Percentiles rank a stretch among this genome's conserved stretches.
These are phyloP conservation scores for Colletotrichum tamarilloi DNA, from an alignment of 2,329 filamentous ascomycete genomes.

Conservation along the genomic window DNA sequence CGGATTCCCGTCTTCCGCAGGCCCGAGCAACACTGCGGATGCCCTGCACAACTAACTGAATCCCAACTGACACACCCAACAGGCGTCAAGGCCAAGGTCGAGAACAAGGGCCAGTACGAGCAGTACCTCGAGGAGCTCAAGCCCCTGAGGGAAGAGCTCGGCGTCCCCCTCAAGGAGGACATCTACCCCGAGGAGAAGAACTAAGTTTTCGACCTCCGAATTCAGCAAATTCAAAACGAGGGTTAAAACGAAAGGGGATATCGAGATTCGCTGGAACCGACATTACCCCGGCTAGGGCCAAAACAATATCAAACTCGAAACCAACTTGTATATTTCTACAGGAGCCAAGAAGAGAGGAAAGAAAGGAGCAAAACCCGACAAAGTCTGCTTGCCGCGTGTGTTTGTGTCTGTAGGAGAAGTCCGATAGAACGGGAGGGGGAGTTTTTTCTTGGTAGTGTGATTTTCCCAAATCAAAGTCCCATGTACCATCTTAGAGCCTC, in stretches of 20 bases:
- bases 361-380: constrained; percentile 16
- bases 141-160: constrained; percentile 91
- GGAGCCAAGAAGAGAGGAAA: constrained; percentile 23
- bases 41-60: background rate
- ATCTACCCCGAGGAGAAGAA: constrained; percentile 79
- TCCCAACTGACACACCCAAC: constrained; percentile 13
- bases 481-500: constrained; percentile 26
- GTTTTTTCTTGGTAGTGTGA: constrained; percentile 29
- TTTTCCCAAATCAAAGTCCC: constrained; percentile 31
- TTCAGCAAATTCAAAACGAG: background rate
- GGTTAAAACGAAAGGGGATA: background rate
- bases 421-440: constrained; percentile 30
- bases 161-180: constrained; percentile 90
- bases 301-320: background rate
- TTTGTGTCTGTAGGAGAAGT: constrained; percentile 19
- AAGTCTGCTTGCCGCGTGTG: constrained; percentile 20
- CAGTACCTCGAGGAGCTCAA: constrained; percentile 96
- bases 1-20: background rate
- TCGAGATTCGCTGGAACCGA: background rate
- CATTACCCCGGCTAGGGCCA: constrained; percentile 9
- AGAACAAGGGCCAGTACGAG: constrained; percentile 97
- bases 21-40: background rate
- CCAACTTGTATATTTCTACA: constrained; percentile 53
- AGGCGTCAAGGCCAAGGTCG: constrained; percentile 99
- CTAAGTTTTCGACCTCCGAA: constrained; percentile 37